Conservation (phyloP, 345 rosid species). For the Mercurialis annua region DNA sequence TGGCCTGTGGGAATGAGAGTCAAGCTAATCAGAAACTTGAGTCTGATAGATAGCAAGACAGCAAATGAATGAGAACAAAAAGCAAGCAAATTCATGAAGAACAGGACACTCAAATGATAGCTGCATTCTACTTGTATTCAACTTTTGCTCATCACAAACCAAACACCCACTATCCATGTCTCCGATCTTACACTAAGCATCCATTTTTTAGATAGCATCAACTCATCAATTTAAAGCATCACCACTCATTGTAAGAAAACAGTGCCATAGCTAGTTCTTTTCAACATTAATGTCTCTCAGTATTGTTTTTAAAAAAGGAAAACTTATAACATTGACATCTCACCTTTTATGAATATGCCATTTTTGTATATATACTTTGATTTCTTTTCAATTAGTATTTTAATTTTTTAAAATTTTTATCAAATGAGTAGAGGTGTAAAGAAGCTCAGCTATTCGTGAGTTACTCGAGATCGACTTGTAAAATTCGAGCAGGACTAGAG, state of each 20-base stretch:
- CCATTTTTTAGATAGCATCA: conserved; percentile 28
- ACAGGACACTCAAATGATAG: conserved; percentile 49
- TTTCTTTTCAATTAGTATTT: too few relatives aligned
- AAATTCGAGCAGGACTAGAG: too few relatives aligned
- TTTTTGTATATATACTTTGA: too few relatives aligned
- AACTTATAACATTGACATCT: too few relatives aligned
- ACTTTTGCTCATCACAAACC: conserved; percentile 53
- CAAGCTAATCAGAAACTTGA: conserved; percentile 49
- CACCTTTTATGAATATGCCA: too few relatives aligned
- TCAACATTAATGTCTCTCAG: conserved; percentile 24
- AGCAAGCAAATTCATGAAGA: conserved; percentile 44
- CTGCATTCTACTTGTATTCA: conserved; percentile 66
- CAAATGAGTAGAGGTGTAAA: too few relatives aligned
- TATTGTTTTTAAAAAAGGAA: too few relatives aligned
- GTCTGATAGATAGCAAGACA: conserved; percentile 60
- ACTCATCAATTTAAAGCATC: conserved; percentile 17
- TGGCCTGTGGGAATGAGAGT: conserved; percentile 17
- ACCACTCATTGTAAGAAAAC: conserved; percentile 28
- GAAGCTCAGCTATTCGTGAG: too few relatives aligned
- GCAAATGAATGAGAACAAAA: conserved; percentile 86
- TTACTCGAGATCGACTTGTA: too few relatives aligned
- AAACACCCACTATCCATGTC: conserved; percentile 65
- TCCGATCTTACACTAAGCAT: conserved; percentile 42
- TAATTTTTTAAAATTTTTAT: too few relatives aligned
- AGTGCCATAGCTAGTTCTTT: conserved; percentile 20